phyloP scores from a whole-genome alignment of 768 basidiomycete genomes.

The Boletus eberwhitei region DNA sequence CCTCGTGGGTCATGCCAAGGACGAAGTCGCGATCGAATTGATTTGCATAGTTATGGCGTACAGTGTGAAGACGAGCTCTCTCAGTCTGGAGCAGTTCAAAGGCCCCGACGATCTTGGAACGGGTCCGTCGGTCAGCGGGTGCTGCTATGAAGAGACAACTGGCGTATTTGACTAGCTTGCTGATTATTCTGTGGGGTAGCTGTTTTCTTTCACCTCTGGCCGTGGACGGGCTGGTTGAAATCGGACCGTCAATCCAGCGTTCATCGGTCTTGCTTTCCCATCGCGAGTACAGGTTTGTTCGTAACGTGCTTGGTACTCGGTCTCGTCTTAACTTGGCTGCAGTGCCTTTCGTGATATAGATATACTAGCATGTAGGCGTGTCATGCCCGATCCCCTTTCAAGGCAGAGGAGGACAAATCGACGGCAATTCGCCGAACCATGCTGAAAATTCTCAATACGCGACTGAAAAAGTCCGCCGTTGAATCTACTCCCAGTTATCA shows the following conservation, averaged over 20 bases:
- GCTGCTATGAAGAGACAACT: constrained; percentile 41
- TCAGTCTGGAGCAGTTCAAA: constrained; percentile 36
- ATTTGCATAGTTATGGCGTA: constrained; percentile 59
- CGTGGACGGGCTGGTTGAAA: not conserved
- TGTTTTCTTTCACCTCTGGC: not conserved
- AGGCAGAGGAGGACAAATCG: no score
- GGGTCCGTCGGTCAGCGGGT: constrained; percentile 23
- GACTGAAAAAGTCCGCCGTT: no score
- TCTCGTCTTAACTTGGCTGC: no score
- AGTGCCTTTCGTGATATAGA: constrained; percentile 18
- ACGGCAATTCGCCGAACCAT: no score
- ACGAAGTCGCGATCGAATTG: constrained; percentile 60
- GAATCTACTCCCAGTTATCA: no score
- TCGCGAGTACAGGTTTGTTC: no score
- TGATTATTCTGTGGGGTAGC: constrained; percentile 53
- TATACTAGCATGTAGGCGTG: no score
- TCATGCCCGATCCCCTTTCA: no score
- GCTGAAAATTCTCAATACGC: no score
- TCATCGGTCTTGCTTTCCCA: constrained; percentile 61
- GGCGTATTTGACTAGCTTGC: constrained; percentile 46
- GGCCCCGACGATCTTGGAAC: constrained; percentile 39
- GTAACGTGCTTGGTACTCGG: no score
- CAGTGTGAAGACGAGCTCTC: constrained; percentile 48
- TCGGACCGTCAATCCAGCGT: constrained; percentile 36
- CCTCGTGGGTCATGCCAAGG: constrained; percentile 64